Conservation (phyloP, 2,329 filamentous ascomycete species). For the Fusarium nygamai region DNA sequence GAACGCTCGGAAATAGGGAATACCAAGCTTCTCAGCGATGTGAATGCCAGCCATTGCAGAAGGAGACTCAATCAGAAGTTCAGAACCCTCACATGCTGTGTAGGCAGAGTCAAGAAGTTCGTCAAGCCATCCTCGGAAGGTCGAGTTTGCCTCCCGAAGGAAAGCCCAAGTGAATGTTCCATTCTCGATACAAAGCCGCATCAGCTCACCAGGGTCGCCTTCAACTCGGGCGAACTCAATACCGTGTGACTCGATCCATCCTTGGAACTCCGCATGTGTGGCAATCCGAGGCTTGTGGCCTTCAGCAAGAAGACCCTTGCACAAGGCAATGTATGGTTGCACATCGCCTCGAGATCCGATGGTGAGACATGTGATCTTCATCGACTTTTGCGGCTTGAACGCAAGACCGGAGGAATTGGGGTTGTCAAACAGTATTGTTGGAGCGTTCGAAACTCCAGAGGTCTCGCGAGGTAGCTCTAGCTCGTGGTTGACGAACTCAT, state of each 20-base stretch:
- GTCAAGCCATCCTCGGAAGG: slow-evolving; percentile 95
- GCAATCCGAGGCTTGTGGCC: slow-evolving; percentile 89
- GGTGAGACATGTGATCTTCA: slow-evolving; percentile 91
- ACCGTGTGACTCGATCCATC: slow-evolving; percentile 90
- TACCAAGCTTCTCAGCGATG: slow-evolving; percentile 90
- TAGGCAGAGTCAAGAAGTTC: slow-evolving; percentile 85
- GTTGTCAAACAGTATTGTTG: slow-evolving; percentile 89
- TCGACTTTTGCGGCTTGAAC: slow-evolving; percentile 83
- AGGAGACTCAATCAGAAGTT: slow-evolving; percentile 93
- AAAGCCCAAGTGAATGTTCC: slow-evolving; percentile 97
- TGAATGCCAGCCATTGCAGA: slow-evolving; percentile 98
- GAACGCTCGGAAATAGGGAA: slow-evolving; percentile 97
- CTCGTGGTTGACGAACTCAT: slow-evolving; percentile 62
- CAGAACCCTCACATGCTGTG: slow-evolving; percentile 83
- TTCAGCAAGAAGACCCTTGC: slow-evolving; percentile 87
- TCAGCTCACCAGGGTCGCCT: slow-evolving; percentile 92
- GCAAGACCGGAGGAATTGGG: slow-evolving; percentile 87
- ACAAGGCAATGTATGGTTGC: slow-evolving; percentile 96
- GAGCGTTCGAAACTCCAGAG: slow-evolving; percentile 63
- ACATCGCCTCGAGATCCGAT: slow-evolving; percentile 97
- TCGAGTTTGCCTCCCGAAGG: slow-evolving; percentile 83
- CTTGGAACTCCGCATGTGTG: slow-evolving; percentile 89
- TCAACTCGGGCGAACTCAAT: slow-evolving; percentile 91
- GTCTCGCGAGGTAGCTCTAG: slow-evolving; percentile 59
- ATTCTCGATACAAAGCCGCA: slow-evolving; percentile 95